A percentile compares a stretch with the other conserved stretches of the same genome.
phyloP scores from a whole-genome alignment of 768 basidiomycete species.

The Boletus reticuloceps region DNA sequence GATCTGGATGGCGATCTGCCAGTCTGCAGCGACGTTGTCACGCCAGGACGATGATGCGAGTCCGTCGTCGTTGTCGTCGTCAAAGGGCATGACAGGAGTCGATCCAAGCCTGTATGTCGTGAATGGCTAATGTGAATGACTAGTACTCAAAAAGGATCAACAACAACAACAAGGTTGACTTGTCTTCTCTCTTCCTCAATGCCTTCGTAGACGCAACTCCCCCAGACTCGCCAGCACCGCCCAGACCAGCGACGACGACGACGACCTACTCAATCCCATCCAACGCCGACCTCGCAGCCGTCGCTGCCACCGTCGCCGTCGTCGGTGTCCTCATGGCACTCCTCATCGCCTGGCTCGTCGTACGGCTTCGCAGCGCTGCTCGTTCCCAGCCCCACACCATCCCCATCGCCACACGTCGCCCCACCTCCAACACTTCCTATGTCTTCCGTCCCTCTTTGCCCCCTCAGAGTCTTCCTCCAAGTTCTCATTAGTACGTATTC shows the following conservation, averaged over 20 bases:
- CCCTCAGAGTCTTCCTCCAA: conserved; percentile 27
- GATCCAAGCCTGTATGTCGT: not conserved
- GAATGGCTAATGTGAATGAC: not conserved
- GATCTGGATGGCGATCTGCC: conserved; percentile 52
- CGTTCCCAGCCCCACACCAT: not conserved
- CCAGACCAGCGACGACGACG: not conserved
- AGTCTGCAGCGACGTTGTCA: conserved; percentile 51
- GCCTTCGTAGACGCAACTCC: not conserved
- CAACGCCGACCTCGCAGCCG: conserved; percentile 17
- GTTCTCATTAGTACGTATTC: conserved; percentile 25
- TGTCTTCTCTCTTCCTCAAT: not conserved
- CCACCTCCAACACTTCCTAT: conserved; percentile 9
- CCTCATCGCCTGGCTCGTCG: conserved; percentile 25
- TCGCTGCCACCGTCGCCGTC: conserved; percentile 24
- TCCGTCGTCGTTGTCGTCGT: conserved; percentile 20
- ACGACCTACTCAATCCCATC: conserved; percentile 13
- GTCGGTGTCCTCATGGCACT: conserved; percentile 25
- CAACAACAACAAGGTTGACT: not conserved
- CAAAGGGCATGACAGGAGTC: not conserved
- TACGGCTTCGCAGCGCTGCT: conserved; percentile 21
- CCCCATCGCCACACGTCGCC: conserved; percentile 1
- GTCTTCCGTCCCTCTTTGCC: conserved; percentile 19
- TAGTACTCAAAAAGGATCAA: not conserved
- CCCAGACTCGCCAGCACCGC: not conserved
- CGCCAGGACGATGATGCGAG: conserved; percentile 39